Evolutionary conservation across 2,329 filamentous ascomycete genomes (phyloP).

Genomic region (Epichloe festucae): DNA sequence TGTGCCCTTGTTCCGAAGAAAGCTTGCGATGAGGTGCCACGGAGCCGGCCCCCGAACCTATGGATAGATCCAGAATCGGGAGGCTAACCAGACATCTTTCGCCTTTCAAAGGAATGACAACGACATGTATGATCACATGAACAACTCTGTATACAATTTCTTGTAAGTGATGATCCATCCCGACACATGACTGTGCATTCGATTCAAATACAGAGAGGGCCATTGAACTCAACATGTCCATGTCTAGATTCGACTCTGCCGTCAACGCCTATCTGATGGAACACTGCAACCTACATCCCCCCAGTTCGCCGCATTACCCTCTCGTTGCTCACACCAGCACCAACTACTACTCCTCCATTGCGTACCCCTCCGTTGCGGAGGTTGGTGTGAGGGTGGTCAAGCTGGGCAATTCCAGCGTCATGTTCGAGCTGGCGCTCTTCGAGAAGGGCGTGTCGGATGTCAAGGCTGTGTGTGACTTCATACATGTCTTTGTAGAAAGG

Average conservation of each 20-base stretch:
- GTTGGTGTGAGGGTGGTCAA: constrained; percentile 71
- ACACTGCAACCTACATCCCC: constrained; percentile 60
- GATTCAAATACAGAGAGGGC: too few species aligned
- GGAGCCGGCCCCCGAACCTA: too few species aligned
- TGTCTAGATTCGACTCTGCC: constrained; percentile 64
- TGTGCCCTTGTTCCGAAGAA: background rate
- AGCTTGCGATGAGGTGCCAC: background rate
- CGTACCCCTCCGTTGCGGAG: constrained; percentile 72
- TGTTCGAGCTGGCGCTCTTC: constrained; percentile 83
- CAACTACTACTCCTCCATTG: constrained; percentile 71
- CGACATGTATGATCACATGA: constrained; percentile 90
- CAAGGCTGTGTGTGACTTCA: constrained; percentile 73
- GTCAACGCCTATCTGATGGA: constrained; percentile 81
- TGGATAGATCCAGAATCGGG: background rate
- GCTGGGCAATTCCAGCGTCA: constrained; percentile 75
- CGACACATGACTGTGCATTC: too few species aligned
- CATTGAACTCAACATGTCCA: background rate
- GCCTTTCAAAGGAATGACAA: constrained; percentile 61
- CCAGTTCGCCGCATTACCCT: constrained; percentile 58
- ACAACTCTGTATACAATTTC: constrained; percentile 78
- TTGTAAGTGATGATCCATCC: constrained; percentile 33
- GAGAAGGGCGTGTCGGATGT: constrained; percentile 59
- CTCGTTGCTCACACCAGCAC: constrained; percentile 77
- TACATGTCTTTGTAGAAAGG: constrained; percentile 80
- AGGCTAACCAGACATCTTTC: constrained; percentile 1